Base-by-base conservation (phyloP, 129 eudicot genomes). In the Centella asiatica region DNA sequence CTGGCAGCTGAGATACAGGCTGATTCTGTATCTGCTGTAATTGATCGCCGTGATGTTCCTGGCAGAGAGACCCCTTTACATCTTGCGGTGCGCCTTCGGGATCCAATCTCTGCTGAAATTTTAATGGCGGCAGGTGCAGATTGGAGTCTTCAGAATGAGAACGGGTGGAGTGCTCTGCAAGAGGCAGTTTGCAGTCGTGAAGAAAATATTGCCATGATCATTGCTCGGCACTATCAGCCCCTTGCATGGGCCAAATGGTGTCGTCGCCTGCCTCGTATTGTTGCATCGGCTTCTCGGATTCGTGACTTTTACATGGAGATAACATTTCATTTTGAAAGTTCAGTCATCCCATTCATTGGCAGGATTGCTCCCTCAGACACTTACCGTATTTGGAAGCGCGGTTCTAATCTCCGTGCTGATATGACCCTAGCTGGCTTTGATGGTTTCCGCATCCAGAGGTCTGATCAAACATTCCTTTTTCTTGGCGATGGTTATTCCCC, bases 391-490 rank as follows among this genome's bases (percentile, higher is more conserved):
- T 89, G 97, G 97, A 89, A 89, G 57, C 92, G 95, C 4, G 97
- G 97, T 31, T 83, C 97, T 23, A 89, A 85, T 75, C 82, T 89
- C n/a, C 86, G 97, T 7, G 95, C 97, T 24, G 97, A 89, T 78
- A 89, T 89, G 97, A 89, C 97, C n/a, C 97, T 89, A 32, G 95
- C 97, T 6, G 97, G 97, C 1, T 89, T 89, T 78, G 97, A 89
- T 46, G 97, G 97, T 57, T 89, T 89, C 44, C 85, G 92, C 22
- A 89, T 89, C 62, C 97, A 89, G 47, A 79, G 97, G 67, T 85
- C 97, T 27, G 97, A 89, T 72, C 97, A 89, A 65, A 89, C 97
- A 26, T 89, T 85, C 48, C 83, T 89, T 70, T 89, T 89, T 65
- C 92, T 89, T 20, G 97, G 97, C 46, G 95, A 89, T 22, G 97